phyloP scores from a whole-genome alignment of 2,329 filamentous ascomycete species.

The Magnaporthiopsis poae region DNA sequence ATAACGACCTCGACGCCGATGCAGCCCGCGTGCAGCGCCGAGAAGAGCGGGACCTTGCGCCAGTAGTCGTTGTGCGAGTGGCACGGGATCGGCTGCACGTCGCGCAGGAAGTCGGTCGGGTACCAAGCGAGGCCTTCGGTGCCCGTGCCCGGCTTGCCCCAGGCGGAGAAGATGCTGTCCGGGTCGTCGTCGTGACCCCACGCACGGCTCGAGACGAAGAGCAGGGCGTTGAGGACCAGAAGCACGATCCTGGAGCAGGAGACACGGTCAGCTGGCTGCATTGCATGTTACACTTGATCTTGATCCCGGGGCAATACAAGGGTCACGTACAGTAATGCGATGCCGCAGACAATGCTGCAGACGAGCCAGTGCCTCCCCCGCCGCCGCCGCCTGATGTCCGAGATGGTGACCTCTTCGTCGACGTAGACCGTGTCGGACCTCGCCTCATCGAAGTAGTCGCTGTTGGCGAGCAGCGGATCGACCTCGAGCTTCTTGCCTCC shows the following conservation, averaged over 20 bases:
- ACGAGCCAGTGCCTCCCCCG: constrained; percentile 18
- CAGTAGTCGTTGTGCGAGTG: constrained; percentile 66
- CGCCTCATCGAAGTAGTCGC: constrained; percentile 6
- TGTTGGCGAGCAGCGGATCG: constrained; percentile 8
- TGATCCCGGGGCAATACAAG: neutral
- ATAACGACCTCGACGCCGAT: constrained; percentile 43
- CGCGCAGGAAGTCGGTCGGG: constrained; percentile 41
- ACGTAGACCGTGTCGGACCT: constrained; percentile 10
- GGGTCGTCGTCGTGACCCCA: constrained; percentile 15
- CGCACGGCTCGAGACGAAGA: constrained; percentile 11
- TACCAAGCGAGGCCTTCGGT: constrained; percentile 33
- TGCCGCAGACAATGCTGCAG: constrained; percentile 26
- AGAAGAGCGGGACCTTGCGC: constrained; percentile 53
- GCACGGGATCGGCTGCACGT: constrained; percentile 20
- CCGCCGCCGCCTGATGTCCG: constrained; percentile 9
- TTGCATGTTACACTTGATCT: neutral
- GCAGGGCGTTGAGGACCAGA: constrained; percentile 11
- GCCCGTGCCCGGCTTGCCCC: constrained; percentile 27
- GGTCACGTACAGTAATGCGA: constrained; percentile 25
- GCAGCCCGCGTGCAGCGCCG: constrained; percentile 49
- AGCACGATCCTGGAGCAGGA: constrained; percentile 9
- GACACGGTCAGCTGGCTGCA: neutral
- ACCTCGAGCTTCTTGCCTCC: constrained; percentile 7
- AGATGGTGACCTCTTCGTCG: constrained; percentile 11
- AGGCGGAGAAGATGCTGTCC: constrained; percentile 23